Percentiles rank a stretch among this genome's conserved stretches.
phyloP scores from a whole-genome alignment of 192 early-diverging fungal species.

The Coemansia sp. region DNA sequence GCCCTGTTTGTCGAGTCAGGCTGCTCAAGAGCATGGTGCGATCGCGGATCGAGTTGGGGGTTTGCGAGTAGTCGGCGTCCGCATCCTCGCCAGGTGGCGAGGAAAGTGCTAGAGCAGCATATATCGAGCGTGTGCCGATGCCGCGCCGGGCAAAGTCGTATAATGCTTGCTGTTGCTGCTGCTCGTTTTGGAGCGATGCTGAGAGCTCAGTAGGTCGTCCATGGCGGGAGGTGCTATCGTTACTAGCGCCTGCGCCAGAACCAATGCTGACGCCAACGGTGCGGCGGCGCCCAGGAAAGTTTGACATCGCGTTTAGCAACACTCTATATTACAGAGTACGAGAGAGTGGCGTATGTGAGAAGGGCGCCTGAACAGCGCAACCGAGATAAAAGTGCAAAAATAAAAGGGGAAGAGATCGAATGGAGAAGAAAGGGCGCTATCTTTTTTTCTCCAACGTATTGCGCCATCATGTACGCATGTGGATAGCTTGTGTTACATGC shows the following conservation, averaged over 20 bases:
- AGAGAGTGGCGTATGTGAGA: background rate
- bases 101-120: conserved; percentile 11
- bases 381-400: background rate
- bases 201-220: conserved; percentile 18
- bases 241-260: background rate
- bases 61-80: conserved; percentile 44
- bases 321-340: background rate
- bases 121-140: conserved; percentile 31
- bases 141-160: conserved; percentile 25
- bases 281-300: conserved; percentile 10
- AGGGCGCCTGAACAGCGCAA: background rate
- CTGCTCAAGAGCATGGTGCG: conserved; percentile 51
- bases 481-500: background rate
- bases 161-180: conserved; percentile 1
- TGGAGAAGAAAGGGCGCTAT: background rate
- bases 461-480: background rate
- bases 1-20: conserved; percentile 24
- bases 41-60: conserved; percentile 49
- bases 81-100: conserved; percentile 8
- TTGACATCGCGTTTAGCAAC: background rate
- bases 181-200: conserved; percentile 30
- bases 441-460: background rate
- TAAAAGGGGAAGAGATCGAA: background rate
- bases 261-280: conserved; percentile 11
- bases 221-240: conserved; percentile 7